phyloP scores from a whole-genome alignment of 306 rosid species.

The Carpinus viminea region DNA sequence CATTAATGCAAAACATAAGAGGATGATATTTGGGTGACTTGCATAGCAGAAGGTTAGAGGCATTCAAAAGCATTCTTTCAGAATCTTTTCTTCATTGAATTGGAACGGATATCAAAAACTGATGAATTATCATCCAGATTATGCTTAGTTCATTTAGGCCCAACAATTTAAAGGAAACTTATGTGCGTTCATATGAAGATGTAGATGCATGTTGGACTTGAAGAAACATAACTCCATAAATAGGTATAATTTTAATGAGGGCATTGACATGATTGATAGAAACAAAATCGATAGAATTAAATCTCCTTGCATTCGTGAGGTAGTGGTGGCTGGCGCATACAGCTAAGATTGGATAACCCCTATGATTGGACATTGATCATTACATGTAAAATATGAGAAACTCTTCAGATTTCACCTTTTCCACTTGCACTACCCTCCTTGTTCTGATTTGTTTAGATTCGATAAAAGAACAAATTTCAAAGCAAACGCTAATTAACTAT shows the following conservation, averaged over 20 bases:
- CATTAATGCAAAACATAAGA: constrained; percentile 9
- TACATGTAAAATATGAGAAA: neutral
- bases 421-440: neutral
- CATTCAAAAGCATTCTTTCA: neutral
- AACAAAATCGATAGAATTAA: neutral
- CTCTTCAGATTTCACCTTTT: neutral
- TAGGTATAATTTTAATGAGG: neutral
- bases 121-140: neutral
- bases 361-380: neutral
- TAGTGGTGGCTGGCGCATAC: neutral
- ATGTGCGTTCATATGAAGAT: neutral
- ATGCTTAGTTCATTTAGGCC: neutral
- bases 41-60: neutral
- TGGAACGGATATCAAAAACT: neutral
- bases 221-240: constrained; percentile 8
- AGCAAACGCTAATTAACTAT: neutral
- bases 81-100: neutral
- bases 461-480: neutral
- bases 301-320: neutral
- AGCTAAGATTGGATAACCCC: neutral
- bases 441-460: neutral
- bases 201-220: constrained; percentile 10
- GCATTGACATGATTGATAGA: neutral
- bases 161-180: neutral
- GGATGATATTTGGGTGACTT: neutral